A percentile compares a stretch with the other conserved stretches of the same genome.
Conservation (phyloP, 768 basidiomycete genomes). For the Grammothele lineata region DNA sequence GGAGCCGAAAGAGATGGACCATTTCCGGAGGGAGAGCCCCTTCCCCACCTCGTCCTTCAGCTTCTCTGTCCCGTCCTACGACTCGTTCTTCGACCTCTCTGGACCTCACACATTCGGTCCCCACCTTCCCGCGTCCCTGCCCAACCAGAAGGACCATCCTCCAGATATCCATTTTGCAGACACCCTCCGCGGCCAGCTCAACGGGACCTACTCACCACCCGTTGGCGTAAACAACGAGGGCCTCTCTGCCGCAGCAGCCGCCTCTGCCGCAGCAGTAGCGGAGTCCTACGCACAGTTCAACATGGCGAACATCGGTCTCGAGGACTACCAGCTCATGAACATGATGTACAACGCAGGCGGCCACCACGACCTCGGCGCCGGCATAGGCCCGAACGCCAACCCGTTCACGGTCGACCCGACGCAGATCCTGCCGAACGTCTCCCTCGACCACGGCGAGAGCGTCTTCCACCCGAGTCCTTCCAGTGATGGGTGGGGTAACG, state of each 20-base stretch:
- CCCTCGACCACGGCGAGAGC: slow-evolving; percentile 38
- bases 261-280: slow-evolving; percentile 65
- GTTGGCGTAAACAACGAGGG: slow-evolving; percentile 35
- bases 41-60: slow-evolving; percentile 71
- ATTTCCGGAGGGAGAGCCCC: slow-evolving; percentile 32
- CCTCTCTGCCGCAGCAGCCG: slow-evolving; percentile 59
- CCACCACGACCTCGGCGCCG: slow-evolving; percentile 38
- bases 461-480: slow-evolving; percentile 73
- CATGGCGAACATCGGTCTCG: slow-evolving; percentile 48
- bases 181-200: slow-evolving; percentile 19
- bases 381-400: slow-evolving; percentile 30
- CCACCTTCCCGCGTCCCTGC: slow-evolving; percentile 29
- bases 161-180: slow-evolving; percentile 16
- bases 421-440: slow-evolving; percentile 52
- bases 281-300: slow-evolving; percentile 69
- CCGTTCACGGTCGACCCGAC: slow-evolving; percentile 90
- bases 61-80: slow-evolving; percentile 62
- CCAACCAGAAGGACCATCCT: slow-evolving; percentile 13
- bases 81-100: slow-evolving; percentile 49
- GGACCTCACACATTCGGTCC: slow-evolving; percentile 19
- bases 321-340: slow-evolving; percentile 63
- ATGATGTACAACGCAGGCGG: slow-evolving; percentile 49
- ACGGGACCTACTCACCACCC: slow-evolving; percentile 20
- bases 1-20: slow-evolving; percentile 36
- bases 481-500: slow-evolving; percentile 78